Base-by-base conservation (phyloP, 2,329 filamentous ascomycete genomes). In the Fusarium ramigenum region DNA sequence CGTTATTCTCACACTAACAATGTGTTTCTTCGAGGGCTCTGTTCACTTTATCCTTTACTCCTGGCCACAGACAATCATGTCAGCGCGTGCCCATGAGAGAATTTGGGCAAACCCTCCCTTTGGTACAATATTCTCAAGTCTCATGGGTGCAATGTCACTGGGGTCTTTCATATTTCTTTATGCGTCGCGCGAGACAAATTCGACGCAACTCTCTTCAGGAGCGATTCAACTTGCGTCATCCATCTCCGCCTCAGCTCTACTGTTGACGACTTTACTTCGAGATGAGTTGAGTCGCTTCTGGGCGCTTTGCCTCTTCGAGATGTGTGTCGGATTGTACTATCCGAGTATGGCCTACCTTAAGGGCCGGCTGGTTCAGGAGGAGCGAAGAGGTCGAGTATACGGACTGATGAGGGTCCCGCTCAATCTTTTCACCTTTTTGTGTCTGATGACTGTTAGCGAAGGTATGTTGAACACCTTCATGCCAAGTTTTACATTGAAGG, bases 401-500 rank as follows among this genome's bases (percentile, higher is more conserved):
- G 37, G 23, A 5, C 10, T 57, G n/a, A 36, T 57, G 30, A 61
- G 30, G 16, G 15, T 42, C 16, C 59, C 59, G 16, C 49, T 57
- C 6, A 61, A 23, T 37, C 1, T 34, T 11, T n/a, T 37, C 10
- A 37, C 39, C 3, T 4, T 37, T 9, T 4, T 61, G 0, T 61
- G 49, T 19, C 37, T 61, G 1, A 36, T 15, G 5, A 57, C 59
- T 19, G 23, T 30, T 16, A 57, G 12, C 12, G 30, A 57, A 61
- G 39, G 59, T 61, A 61, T 10, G 49, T 40, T 54, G 9, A 4
- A 4, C 1, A 10, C 1, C 4, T 2, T 7, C 2, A 11, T 14
- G 4, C 5, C 10, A 5, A 9, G 4, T 5, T 28, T 30, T 0
- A 4, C 1, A 1, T 49, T 16, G 4, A 3, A n/a, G 4, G 4